Conservation (phyloP, 2,329 filamentous ascomycete genomes). For the Ascochyta koolunga region DNA sequence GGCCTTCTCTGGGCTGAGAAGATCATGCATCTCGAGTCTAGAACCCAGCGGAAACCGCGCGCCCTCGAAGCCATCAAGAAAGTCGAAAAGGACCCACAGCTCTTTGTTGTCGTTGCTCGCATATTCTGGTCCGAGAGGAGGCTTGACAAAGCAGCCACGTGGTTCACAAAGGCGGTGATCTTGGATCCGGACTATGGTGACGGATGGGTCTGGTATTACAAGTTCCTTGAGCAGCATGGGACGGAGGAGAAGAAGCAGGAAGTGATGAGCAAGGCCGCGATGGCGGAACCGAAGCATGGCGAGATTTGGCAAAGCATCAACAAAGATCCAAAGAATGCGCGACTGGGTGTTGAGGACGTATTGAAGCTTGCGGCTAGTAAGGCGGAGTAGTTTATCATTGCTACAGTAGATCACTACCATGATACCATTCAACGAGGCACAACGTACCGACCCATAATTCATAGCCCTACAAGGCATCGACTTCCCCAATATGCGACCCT, state of each 20-base stretch:
- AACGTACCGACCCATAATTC: not conserved
- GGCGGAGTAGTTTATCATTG: slow-evolving; percentile 49
- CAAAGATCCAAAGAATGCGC: slow-evolving; percentile 84
- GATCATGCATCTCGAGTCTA: slow-evolving; percentile 90
- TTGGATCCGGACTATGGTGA: slow-evolving; percentile 87
- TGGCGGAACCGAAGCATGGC: slow-evolving; percentile 88
- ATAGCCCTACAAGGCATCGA: not conserved
- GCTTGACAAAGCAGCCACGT: slow-evolving; percentile 91
- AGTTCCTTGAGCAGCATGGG: slow-evolving; percentile 89
- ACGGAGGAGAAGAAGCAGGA: slow-evolving; percentile 91
- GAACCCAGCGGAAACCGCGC: slow-evolving; percentile 90
- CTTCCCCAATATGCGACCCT: not conserved
- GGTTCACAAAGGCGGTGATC: slow-evolving; percentile 96
- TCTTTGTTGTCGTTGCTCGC: slow-evolving; percentile 90
- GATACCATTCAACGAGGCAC: not conserved
- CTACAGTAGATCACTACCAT: not conserved
- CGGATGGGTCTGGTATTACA: slow-evolving; percentile 98
- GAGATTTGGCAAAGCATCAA: slow-evolving; percentile 87
- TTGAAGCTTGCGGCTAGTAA: slow-evolving; percentile 75
- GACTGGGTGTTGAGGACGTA: slow-evolving; percentile 77
- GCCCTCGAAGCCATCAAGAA: slow-evolving; percentile 96
- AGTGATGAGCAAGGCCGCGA: slow-evolving; percentile 77
- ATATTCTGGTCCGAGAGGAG: slow-evolving; percentile 96
- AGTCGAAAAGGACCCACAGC: slow-evolving; percentile 85
- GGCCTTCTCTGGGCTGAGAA: slow-evolving; percentile 92